These are phyloP conservation scores for Aspergillus persii DNA, from an alignment of 2,329 filamentous ascomycete genomes.

Conservation along the genomic window DNA sequence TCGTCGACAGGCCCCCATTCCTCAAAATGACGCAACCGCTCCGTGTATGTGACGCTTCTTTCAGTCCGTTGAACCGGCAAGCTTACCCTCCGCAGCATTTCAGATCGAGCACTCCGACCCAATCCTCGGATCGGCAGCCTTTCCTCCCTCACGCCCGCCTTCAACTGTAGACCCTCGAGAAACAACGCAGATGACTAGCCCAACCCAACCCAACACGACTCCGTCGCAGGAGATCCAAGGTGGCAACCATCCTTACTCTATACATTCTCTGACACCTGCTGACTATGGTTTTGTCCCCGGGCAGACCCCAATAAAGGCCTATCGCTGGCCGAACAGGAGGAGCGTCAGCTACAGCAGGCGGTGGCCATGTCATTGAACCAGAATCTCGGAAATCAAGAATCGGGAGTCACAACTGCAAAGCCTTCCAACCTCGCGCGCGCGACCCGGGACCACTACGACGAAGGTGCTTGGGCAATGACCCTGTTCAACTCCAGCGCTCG, in stretches of 20 bases:
- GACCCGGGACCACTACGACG: slow-evolving; percentile 54
- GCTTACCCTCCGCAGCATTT: slow-evolving; percentile 29
- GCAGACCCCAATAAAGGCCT: slow-evolving; percentile 31
- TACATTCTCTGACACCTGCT: slow-evolving; percentile 11
- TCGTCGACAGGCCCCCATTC: slow-evolving; percentile 15
- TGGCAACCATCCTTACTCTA: slow-evolving; percentile 16
- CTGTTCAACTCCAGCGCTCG: slow-evolving; percentile 46
- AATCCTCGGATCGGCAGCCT: slow-evolving; percentile 33
- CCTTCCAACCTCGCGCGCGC: slow-evolving; percentile 54
- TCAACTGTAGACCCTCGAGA: slow-evolving; percentile 41
- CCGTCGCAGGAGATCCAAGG: slow-evolving; percentile 29
- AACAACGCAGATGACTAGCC: slow-evolving; percentile 15
- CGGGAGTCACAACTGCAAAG: slow-evolving; percentile 47
- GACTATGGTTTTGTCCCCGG: slow-evolving; percentile 12
- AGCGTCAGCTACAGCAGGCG: slow-evolving; percentile 46
- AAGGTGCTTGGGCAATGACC: slow-evolving; percentile 56
- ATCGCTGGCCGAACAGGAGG: slow-evolving; percentile 43
- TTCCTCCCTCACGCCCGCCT: slow-evolving; percentile 48
- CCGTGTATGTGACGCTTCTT: slow-evolving; percentile 23
- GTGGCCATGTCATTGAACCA: slow-evolving; percentile 47
- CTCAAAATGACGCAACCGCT: slow-evolving; percentile 25
- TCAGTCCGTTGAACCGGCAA: slow-evolving; percentile 1
- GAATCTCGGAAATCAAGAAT: slow-evolving; percentile 52
- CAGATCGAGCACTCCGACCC: slow-evolving; percentile 38
- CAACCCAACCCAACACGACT: slow-evolving; percentile 24